Conservation (phyloP, 306 rosid species). For the Cyclanthera cordifolia region DNA sequence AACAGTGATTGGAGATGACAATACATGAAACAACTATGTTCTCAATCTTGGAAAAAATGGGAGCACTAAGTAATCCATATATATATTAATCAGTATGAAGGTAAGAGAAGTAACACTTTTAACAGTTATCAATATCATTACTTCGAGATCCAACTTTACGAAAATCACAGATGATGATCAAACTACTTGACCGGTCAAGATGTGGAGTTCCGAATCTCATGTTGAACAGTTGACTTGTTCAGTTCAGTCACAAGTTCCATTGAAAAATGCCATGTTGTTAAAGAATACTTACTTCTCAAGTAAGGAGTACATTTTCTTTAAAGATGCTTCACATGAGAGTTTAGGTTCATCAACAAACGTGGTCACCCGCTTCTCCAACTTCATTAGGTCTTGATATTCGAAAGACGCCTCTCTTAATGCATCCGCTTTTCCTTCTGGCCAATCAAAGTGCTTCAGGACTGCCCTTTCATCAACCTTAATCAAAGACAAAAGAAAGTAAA, state of each 20-base stretch:
- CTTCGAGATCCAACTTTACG: not conserved
- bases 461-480: slow-evolving; percentile 92
- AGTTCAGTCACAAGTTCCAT: not conserved
- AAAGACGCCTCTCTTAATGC: slow-evolving; percentile 97
- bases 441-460: slow-evolving; percentile 95
- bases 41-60: not conserved
- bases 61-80: too few species aligned
- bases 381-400: slow-evolving; percentile 84
- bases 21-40: not conserved
- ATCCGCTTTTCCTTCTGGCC: slow-evolving; percentile 99
- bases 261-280: not conserved
- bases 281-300: slow-evolving; percentile 66
- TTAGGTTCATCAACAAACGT: slow-evolving; percentile 76
- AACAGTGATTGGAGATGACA: not conserved
- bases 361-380: slow-evolving; percentile 73
- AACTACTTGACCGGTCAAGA: not conserved
- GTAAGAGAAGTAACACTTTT: too few species aligned
- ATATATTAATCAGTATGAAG: too few species aligned
- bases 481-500: slow-evolving; percentile 16
- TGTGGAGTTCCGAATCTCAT: not conserved
- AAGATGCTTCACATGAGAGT: slow-evolving; percentile 68
- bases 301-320: slow-evolving; percentile 94
- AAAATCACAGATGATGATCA: not conserved
- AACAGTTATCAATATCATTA: not conserved
- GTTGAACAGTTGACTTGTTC: not conserved